phyloP scores from a whole-genome alignment of 2,329 filamentous ascomycete genomes.

The Thelonectria rubi region DNA sequence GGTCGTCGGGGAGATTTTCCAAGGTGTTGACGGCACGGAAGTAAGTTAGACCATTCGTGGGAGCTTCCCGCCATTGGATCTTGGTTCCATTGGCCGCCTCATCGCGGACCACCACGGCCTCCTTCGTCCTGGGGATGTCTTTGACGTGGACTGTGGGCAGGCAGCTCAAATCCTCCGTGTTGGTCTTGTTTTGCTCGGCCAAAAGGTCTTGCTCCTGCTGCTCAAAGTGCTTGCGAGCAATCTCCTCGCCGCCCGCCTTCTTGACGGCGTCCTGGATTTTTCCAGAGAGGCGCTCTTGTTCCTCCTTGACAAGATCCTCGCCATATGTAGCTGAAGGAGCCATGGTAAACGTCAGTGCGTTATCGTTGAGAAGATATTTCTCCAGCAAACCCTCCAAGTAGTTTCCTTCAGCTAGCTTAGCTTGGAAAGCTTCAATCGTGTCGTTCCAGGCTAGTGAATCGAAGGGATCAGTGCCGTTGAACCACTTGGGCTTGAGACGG shows the following conservation, averaged over 20 bases:
- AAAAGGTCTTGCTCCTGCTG: slow-evolving; percentile 83
- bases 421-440: slow-evolving; percentile 83
- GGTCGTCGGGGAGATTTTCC: slow-evolving; percentile 81
- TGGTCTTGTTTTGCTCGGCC: slow-evolving; percentile 83
- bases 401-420: slow-evolving; percentile 74
- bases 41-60: slow-evolving; percentile 95
- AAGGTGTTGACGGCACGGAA: slow-evolving; percentile 89
- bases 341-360: slow-evolving; percentile 94
- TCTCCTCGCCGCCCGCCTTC: slow-evolving; percentile 73
- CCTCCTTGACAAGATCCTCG: slow-evolving; percentile 78
- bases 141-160: slow-evolving; percentile 87
- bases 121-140: slow-evolving; percentile 85
- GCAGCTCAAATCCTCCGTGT: slow-evolving; percentile 84
- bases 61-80: slow-evolving; percentile 90
- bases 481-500: slow-evolving; percentile 90
- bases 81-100: slow-evolving; percentile 71
- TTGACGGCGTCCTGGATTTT: slow-evolving; percentile 78
- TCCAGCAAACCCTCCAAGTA: slow-evolving; percentile 88
- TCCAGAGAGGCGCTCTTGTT: slow-evolving; percentile 74
- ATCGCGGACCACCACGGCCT: slow-evolving; percentile 67
- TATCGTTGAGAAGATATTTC: slow-evolving; percentile 89
- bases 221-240: slow-evolving; percentile 76
- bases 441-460: slow-evolving; percentile 92
- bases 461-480: slow-evolving; percentile 93
- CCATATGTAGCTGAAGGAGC: slow-evolving; percentile 80